Conservation (phyloP, 2,329 filamentous ascomycete species). For the Cercospora zeina region DNA sequence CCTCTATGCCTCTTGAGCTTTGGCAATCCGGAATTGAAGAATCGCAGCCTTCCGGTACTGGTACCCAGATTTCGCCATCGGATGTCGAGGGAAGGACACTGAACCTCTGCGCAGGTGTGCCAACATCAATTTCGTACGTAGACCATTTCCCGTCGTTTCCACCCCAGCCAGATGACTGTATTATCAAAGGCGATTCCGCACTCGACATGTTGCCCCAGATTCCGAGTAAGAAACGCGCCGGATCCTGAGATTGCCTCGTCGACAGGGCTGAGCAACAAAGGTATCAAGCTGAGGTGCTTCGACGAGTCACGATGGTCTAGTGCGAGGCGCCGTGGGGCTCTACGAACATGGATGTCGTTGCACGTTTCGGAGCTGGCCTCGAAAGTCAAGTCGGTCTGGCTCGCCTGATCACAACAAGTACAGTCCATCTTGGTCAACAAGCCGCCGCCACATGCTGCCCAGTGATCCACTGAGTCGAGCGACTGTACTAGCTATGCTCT, state of each 20-base stretch:
- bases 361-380: background rate
- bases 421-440: background rate
- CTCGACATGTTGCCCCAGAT: background rate
- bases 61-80: slow-evolving; percentile 20
- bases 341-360: background rate
- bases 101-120: slow-evolving; percentile 21
- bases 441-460: background rate
- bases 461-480: background rate
- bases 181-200: background rate
- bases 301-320: background rate
- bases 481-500: background rate
- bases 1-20: slow-evolving; percentile 11
- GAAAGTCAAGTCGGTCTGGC: background rate
- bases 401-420: background rate
- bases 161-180: slow-evolving; percentile 10
- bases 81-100: slow-evolving; percentile 16
- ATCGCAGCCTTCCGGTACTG: slow-evolving; percentile 15
- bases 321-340: background rate
- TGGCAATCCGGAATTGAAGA: slow-evolving; percentile 11
- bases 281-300: background rate
- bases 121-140: slow-evolving; percentile 18
- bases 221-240: background rate
- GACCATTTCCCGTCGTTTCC: slow-evolving; percentile 26
- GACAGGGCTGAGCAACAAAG: background rate
- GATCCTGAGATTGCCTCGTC: background rate